Percentiles rank a stretch among this genome's conserved stretches.
These are phyloP conservation scores for Noccaea bulbosa DNA, from an alignment of 345 rosid genomes.

Conservation along the genomic window DNA sequence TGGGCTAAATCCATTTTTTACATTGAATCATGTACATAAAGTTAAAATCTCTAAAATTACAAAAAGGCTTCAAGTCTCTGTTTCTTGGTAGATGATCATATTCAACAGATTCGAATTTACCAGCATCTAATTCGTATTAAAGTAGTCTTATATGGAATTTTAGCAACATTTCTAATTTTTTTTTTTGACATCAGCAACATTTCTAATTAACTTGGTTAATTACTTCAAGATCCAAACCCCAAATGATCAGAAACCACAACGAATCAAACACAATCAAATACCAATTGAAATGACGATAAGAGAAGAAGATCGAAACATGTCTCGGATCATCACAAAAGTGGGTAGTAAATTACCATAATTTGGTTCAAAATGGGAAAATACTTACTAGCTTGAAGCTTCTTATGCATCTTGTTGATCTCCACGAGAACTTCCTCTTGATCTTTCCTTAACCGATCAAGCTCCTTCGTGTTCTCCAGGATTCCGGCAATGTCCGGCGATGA, in stretches of 20 bases:
- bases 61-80: slow-evolving; percentile 12
- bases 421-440: slow-evolving; percentile 65
- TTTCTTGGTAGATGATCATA: not conserved
- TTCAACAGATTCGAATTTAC: slow-evolving; percentile 1
- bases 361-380: not conserved
- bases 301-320: slow-evolving; percentile 21
- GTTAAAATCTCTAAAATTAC: slow-evolving; percentile 24
- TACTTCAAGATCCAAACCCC: slow-evolving; percentile 29
- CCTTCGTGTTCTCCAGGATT: slow-evolving; percentile 74
- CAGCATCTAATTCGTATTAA: slow-evolving; percentile 4
- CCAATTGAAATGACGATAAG: slow-evolving; percentile 4
- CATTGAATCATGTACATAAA: not conserved
- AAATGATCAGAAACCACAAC: not conserved
- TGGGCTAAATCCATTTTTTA: not conserved
- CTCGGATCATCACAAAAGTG: slow-evolving; percentile 3
- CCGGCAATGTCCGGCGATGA: slow-evolving; percentile 70
- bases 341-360: not conserved
- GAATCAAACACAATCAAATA: slow-evolving; percentile 8
- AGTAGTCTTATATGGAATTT: not conserved
- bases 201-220: slow-evolving; percentile 12
- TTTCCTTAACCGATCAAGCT: slow-evolving; percentile 89
- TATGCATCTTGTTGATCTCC: slow-evolving; percentile 94
- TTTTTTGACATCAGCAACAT: too few species aligned
- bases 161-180: slow-evolving; percentile 3
- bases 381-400: slow-evolving; percentile 82